phyloP scores from a whole-genome alignment of 208 protist genomes.

The Trypanosoma vivax region DNA sequence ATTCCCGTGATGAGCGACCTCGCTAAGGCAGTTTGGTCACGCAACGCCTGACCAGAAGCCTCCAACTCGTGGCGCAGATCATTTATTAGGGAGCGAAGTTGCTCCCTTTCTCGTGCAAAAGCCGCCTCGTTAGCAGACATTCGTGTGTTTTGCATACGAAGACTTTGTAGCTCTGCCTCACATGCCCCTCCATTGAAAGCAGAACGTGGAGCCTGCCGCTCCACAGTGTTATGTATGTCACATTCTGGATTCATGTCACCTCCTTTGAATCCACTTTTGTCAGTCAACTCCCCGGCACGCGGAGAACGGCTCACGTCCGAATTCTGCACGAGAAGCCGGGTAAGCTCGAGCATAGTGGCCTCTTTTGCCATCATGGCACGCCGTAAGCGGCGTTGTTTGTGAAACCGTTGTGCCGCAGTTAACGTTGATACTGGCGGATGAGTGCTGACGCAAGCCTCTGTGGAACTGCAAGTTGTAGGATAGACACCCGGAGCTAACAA shows the following conservation, averaged over 20 bases:
- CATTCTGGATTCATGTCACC: too few relatives aligned
- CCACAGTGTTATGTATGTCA: not conserved
- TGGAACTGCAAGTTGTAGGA: too few relatives aligned
- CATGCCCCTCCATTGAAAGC: slow-evolving; percentile 26
- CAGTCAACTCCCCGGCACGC: too few relatives aligned
- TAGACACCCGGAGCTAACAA: too few relatives aligned
- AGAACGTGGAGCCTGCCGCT: not conserved
- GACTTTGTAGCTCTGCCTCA: slow-evolving; percentile 33
- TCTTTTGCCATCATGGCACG: slow-evolving; percentile 16
- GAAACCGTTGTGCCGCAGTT: not conserved
- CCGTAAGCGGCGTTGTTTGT: slow-evolving; percentile 14
- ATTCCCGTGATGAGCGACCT: slow-evolving; percentile 32
- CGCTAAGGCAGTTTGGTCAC: slow-evolving; percentile 52
- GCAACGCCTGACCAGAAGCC: slow-evolving; percentile 35
- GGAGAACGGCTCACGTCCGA: not conserved
- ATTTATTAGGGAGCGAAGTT: slow-evolving; percentile 27
- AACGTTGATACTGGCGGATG: not conserved
- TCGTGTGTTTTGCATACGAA: slow-evolving; percentile 49
- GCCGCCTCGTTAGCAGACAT: slow-evolving; percentile 28
- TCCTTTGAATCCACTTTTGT: too few relatives aligned
- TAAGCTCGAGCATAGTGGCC: slow-evolving; percentile 9
- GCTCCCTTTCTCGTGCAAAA: slow-evolving; percentile 22
- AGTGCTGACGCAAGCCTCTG: too few relatives aligned
- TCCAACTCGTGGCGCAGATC: slow-evolving; percentile 56
- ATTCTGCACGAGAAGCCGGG: not conserved